Evolutionary conservation across 2,329 filamentous ascomycete genomes (phyloP).

Genomic region (Colletotrichum sojae): DNA sequence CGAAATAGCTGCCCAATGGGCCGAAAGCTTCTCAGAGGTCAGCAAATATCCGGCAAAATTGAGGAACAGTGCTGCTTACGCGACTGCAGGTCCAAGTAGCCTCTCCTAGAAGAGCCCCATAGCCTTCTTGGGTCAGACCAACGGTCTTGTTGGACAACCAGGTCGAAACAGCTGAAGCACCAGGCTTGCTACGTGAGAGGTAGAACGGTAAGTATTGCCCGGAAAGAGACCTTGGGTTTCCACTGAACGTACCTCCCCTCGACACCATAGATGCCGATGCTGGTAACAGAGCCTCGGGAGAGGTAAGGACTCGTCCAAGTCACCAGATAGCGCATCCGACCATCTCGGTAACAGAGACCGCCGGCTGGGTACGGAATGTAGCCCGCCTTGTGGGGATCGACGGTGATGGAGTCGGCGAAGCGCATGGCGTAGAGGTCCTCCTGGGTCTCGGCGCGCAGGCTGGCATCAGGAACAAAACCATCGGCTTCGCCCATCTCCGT

Average conservation of each 20-base stretch:
- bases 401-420: conserved; percentile 60
- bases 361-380: conserved; percentile 64
- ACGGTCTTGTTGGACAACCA: conserved; percentile 61
- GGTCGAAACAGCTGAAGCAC: conserved; percentile 59
- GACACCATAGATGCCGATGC: conserved; percentile 60
- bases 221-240: background rate
- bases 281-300: conserved; percentile 54
- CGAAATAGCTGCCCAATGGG: conserved; percentile 57
- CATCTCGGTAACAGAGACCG: conserved; percentile 59
- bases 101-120: conserved; percentile 58
- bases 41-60: background rate
- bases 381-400: conserved; percentile 63
- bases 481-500: conserved; percentile 45
- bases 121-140: conserved; percentile 56
- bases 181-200: conserved; percentile 55
- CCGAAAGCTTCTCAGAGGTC: conserved; percentile 49
- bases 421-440: conserved; percentile 56
- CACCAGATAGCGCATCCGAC: conserved; percentile 57
- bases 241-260: conserved; percentile 55
- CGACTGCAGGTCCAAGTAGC: conserved; percentile 60
- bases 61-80: conserved; percentile 43
- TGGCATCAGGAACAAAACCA: conserved; percentile 53
- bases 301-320: conserved; percentile 59
- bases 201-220: background rate
- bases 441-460: conserved; percentile 52